These are phyloP conservation scores for Vicia villosa DNA, from an alignment of 306 rosid species.

Conservation along the genomic window DNA sequence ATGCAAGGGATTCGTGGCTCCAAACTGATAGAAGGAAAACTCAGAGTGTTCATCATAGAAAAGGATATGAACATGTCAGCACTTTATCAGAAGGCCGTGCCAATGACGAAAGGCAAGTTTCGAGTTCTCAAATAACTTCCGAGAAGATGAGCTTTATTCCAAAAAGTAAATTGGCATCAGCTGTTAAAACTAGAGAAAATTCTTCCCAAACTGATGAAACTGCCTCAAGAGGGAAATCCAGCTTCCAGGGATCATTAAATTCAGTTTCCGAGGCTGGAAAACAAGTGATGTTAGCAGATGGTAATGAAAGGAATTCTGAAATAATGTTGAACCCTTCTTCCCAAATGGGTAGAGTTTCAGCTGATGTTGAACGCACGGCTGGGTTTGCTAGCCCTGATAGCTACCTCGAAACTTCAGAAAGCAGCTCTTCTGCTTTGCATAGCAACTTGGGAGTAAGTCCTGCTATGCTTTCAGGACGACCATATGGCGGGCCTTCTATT, in stretches of 20 bases:
- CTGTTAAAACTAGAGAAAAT: conserved; percentile 52
- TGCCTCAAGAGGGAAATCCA: conserved; percentile 42
- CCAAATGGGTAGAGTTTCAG: conserved; percentile 50
- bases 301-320: conserved; percentile 48
- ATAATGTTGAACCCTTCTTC: conserved; percentile 58
- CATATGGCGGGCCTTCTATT: conserved; percentile 42
- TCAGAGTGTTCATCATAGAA: conserved; percentile 52
- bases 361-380: conserved; percentile 36
- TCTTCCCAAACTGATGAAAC: conserved; percentile 49
- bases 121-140: conserved; percentile 46
- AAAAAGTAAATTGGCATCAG: conserved; percentile 41
- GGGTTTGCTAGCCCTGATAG: conserved; percentile 42
- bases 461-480: conserved; percentile 44
- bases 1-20: conserved; percentile 33
- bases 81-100: conserved; percentile 42
- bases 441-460: conserved; percentile 41
- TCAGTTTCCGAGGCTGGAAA: conserved; percentile 46
- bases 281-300: conserved; percentile 41
- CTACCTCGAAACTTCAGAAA: conserved; percentile 52
- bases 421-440: conserved; percentile 52
- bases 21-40: conserved; percentile 41
- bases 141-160: conserved; percentile 45
- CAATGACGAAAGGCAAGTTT: conserved; percentile 43
- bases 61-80: conserved; percentile 51
- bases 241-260: conserved; percentile 45